These are phyloP conservation scores for Torulaspora franciscae DNA, from an alignment of 805 yeast genomes.

Conservation along the genomic window DNA sequence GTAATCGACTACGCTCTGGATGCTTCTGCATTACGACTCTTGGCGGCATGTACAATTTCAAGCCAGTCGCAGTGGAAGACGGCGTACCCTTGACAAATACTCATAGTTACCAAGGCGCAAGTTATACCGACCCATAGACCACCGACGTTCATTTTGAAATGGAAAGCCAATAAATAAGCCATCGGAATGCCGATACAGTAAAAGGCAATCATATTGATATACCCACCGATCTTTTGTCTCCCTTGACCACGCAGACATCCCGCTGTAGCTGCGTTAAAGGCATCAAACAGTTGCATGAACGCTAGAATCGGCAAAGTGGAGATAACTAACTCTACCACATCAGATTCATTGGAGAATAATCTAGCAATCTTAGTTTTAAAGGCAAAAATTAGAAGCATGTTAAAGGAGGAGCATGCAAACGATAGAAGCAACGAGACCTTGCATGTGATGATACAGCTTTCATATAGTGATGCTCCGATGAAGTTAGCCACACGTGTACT, in stretches of 20 bases:
- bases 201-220: slow-evolving; percentile 34
- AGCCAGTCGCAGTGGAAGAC: slow-evolving; percentile 35
- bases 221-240: slow-evolving; percentile 39
- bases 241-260: slow-evolving; percentile 80
- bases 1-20: slow-evolving; percentile 3
- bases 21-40: slow-evolving; percentile 27
- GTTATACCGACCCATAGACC: slow-evolving; percentile 61
- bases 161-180: slow-evolving; percentile 51
- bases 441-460: slow-evolving; percentile 44
- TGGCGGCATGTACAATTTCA: slow-evolving; percentile 29
- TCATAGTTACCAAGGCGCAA: slow-evolving; percentile 33
- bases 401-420: slow-evolving; percentile 39
- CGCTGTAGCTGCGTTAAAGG: slow-evolving; percentile 64
- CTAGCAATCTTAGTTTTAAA: slow-evolving; percentile 43
- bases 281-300: slow-evolving; percentile 65
- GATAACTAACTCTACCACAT: slow-evolving; percentile 48
- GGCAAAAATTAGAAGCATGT: slow-evolving; percentile 43
- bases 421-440: slow-evolving; percentile 42
- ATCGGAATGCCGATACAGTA: slow-evolving; percentile 59
- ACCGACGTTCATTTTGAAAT: slow-evolving; percentile 44
- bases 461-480: slow-evolving; percentile 55
- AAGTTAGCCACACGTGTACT: slow-evolving; percentile 74
- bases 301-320: slow-evolving; percentile 59
- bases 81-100: slow-evolving; percentile 34
- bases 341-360: slow-evolving; percentile 57